These are phyloP conservation scores for Groenewaldozyma salmanticensis DNA, from an alignment of 805 yeast genomes.

Conservation along the genomic window DNA sequence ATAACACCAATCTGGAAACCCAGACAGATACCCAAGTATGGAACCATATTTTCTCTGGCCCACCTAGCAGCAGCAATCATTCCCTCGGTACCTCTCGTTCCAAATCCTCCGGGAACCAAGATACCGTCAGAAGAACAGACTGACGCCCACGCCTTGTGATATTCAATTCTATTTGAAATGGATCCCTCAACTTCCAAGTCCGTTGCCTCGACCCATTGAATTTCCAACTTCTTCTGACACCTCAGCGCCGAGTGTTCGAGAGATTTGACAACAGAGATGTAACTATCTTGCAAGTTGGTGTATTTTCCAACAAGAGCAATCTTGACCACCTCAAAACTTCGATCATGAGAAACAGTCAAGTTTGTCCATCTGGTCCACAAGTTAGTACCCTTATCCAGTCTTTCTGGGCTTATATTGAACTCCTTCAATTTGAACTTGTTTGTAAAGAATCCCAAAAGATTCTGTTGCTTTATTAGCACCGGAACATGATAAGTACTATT, in stretches of 20 bases:
- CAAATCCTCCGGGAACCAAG: slow-evolving; percentile 97
- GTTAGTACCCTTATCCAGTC: slow-evolving; percentile 52
- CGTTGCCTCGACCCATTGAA: slow-evolving; percentile 93
- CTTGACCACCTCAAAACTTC: slow-evolving; percentile 74
- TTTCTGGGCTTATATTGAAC: slow-evolving; percentile 38
- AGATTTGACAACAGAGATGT: slow-evolving; percentile 88
- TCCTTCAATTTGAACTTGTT: slow-evolving; percentile 55
- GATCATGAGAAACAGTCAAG: slow-evolving; percentile 72
- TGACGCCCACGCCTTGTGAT: slow-evolving; percentile 92
- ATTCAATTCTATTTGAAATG: slow-evolving; percentile 55
- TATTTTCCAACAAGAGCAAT: slow-evolving; percentile 97
- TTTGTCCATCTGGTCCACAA: slow-evolving; percentile 71
- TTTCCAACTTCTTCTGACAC: slow-evolving; percentile 72
- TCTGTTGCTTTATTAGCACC: slow-evolving; percentile 77
- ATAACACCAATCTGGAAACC: slow-evolving; percentile 97
- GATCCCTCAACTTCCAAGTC: slow-evolving; percentile 73
- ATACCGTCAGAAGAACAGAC: slow-evolving; percentile 94
- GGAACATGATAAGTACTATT: slow-evolving; percentile 98
- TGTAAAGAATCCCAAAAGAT: slow-evolving; percentile 61
- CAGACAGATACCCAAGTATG: slow-evolving; percentile 93
- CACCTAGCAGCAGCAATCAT: slow-evolving; percentile 95
- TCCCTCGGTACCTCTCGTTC: slow-evolving; percentile 95
- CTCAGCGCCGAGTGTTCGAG: slow-evolving; percentile 91
- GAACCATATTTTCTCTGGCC: slow-evolving; percentile 94
- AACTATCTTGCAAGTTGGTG: slow-evolving; percentile 90